phyloP scores from a whole-genome alignment of 352 stramenopile genomes.

The Thalassiosira delicatula region DNA sequence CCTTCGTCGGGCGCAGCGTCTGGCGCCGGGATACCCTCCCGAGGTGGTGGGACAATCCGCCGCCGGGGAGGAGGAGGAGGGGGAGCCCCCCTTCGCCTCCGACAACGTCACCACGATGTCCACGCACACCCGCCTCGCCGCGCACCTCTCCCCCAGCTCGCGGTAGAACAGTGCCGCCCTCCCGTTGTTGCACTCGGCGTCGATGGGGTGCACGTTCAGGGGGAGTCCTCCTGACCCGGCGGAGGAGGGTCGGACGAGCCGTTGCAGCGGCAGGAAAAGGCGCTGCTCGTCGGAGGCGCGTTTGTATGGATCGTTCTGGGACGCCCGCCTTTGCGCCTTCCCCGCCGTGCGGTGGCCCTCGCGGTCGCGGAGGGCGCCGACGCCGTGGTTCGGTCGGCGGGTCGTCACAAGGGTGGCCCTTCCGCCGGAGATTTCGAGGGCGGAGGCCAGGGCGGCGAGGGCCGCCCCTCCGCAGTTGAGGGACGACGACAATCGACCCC shows the following conservation, averaged over 20 bases:
- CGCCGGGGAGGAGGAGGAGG: too few species aligned
- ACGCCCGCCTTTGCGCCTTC: constrained; percentile 21
- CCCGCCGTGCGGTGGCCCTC: too few species aligned
- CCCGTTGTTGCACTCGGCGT: constrained; percentile 26
- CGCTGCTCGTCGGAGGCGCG: constrained; percentile 27
- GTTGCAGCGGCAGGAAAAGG: constrained; percentile 71
- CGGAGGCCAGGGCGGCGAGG: constrained; percentile 68
- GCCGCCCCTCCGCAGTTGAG: constrained; percentile 68
- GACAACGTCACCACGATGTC: constrained; percentile 78
- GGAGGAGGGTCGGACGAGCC: too few species aligned
- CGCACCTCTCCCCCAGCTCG: constrained; percentile 60
- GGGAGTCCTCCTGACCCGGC: too few species aligned
- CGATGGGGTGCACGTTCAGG: constrained; percentile 7
- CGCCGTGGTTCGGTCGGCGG: constrained; percentile 75
- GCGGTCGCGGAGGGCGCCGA: constrained; percentile 68
- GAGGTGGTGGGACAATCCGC: too few species aligned
- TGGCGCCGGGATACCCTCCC: too few species aligned
- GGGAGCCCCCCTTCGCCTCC: too few species aligned
- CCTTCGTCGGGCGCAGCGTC: too few species aligned
- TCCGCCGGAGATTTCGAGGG: constrained; percentile 70
- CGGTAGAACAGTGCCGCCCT: constrained; percentile 70
- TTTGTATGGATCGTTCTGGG: constrained; percentile 40
- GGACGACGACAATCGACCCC: too few species aligned
- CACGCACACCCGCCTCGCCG: constrained; percentile 58
- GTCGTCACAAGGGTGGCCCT: constrained; percentile 67